Base-by-base conservation (phyloP, 495 filamentous ascomycete genomes). In the Arthonia radiata region DNA sequence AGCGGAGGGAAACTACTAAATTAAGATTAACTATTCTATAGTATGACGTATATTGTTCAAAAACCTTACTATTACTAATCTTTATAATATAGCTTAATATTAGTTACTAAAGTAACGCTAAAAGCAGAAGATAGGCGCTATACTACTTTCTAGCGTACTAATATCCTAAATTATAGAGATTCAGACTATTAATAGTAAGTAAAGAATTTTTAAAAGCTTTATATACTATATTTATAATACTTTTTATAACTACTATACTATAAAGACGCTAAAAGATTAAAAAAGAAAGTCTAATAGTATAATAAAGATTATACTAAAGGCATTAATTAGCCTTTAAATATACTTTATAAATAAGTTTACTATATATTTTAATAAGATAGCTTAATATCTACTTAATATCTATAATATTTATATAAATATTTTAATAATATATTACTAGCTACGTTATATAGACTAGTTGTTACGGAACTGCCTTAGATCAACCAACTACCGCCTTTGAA, bases 151-250 rank as follows among this genome's bases (percentile, higher is more conserved):
- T 6, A 22, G 11, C 19, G 6, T 22, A 22, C 11, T 7, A 22
- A 22, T 11, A 11, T 11, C 11, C 11, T 22, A 7, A 22, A 22
- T 22, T 6, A 22, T 11, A 6, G 19, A 22, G 6, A 22, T 22
- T 22, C 19, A 11, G 11, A 22, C 19, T 22, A 22, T 22, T 22
- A 22, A 22, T 22, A 22, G 7, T 22, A 22, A 22, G 19, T 22
- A 22, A 7, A 22, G 11, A 22, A 22, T 6, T 11, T 22, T 7
- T 22, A 22, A 11, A 11, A 22, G 19, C 7, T 7, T 22, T 22
- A 22, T 11, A 7, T 22, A 22, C 7, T 11, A 11, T 22, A 22
- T 11, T 22, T 22, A 22, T 11, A n/a, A n/a, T 11, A 11, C 19
- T 22, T 22, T 11, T 22, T 22, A 7, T 7, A 22, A 11, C 7